Evolutionary conservation across 805 yeast genomes (phyloP).

Genomic region (Pichia deserticola): DNA sequence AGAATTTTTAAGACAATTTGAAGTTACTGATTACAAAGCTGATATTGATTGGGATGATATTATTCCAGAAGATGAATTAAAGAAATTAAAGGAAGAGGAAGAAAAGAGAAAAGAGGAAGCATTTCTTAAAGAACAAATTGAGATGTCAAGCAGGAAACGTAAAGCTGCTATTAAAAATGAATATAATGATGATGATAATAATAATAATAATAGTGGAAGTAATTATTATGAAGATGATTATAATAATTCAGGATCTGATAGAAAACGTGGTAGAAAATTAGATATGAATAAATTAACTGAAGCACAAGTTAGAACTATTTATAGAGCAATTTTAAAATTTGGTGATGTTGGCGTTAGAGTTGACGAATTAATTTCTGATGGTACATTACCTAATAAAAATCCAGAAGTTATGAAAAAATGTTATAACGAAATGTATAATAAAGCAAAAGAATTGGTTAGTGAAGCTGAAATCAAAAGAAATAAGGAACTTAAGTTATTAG

Average conservation of each 20-base stretch:
- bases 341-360: slow-evolving; percentile 75
- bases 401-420: slow-evolving; percentile 70
- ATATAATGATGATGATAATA: slow-evolving; percentile 33
- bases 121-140: slow-evolving; percentile 81
- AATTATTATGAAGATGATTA: slow-evolving; percentile 22
- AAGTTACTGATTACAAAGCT: slow-evolving; percentile 97
- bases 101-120: slow-evolving; percentile 79
- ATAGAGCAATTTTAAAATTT: slow-evolving; percentile 69
- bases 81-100: slow-evolving; percentile 85
- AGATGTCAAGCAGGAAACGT: slow-evolving; percentile 75
- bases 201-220: slow-evolving; percentile 20
- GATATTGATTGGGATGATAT: slow-evolving; percentile 99
- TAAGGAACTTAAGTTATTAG: slow-evolving; percentile 48
- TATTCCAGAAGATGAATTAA: slow-evolving; percentile 89
- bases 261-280: slow-evolving; percentile 31
- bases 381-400: slow-evolving; percentile 77
- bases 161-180: slow-evolving; percentile 56
- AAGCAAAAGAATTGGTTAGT: slow-evolving; percentile 52
- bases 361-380: slow-evolving; percentile 85
- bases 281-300: slow-evolving; percentile 59
- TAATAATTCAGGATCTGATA: slow-evolving; percentile 20
- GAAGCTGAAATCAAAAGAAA: slow-evolving; percentile 60
- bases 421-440: slow-evolving; percentile 61
- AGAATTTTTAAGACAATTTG: slow-evolving; percentile 93
- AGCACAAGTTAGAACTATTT: slow-evolving; percentile 78